phyloP scores from a whole-genome alignment of 805 yeast genomes.

The Lipomyces sp. region DNA sequence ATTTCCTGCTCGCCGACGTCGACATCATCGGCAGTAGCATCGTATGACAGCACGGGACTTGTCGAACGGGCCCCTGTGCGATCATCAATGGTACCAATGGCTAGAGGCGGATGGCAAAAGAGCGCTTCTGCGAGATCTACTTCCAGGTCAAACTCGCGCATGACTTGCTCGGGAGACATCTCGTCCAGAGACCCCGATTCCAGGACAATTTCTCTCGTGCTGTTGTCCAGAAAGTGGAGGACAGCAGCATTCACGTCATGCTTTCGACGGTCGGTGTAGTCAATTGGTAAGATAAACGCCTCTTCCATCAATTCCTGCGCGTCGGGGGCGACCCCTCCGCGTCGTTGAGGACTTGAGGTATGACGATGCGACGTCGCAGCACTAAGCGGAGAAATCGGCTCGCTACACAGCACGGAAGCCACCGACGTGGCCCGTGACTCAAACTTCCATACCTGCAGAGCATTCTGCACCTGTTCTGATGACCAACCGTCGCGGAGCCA shows the following conservation, averaged over 20 bases:
- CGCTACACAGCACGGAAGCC: no score
- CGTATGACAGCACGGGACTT: not conserved
- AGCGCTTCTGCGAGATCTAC: slow-evolving; percentile 10
- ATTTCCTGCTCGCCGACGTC: not conserved
- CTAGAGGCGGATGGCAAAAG: slow-evolving; percentile 8
- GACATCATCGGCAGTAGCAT: not conserved
- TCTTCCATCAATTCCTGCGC: not conserved
- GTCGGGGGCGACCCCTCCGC: no score
- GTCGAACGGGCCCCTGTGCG: not conserved
- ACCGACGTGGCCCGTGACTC: no score
- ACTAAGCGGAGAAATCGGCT: no score
- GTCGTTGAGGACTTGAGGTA: no score
- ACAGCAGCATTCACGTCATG: not conserved
- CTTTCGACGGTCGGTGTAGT: not conserved
- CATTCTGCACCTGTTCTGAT: no score
- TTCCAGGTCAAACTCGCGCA: slow-evolving; percentile 12
- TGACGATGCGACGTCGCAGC: no score
- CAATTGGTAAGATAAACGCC: not conserved
- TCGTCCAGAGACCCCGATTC: not conserved
- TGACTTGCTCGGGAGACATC: not conserved
- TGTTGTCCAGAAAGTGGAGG: not conserved
- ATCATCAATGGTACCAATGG: not conserved
- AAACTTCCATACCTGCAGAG: no score
- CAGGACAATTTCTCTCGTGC: not conserved
- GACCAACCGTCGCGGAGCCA: no score